Percentiles rank a stretch among this genome's conserved stretches.
These are phyloP conservation scores for Globisporangium cylindrosporum DNA, from an alignment of 352 stramenopile species.

Conservation along the genomic window DNA sequence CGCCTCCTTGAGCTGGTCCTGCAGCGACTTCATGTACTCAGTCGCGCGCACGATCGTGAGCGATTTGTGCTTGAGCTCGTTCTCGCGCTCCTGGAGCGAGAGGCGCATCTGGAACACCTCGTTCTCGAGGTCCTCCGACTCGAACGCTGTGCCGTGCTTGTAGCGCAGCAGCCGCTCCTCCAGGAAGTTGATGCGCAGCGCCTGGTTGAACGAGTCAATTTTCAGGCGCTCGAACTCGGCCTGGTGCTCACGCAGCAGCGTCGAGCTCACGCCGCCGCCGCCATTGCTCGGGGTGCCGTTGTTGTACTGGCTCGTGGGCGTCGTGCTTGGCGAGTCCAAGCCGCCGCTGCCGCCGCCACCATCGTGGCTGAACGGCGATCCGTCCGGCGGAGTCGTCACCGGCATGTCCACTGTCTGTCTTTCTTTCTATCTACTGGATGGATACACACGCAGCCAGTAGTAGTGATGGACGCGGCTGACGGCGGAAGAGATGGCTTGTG, in stretches of 20 bases:
- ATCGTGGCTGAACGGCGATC: slow-evolving; percentile 4
- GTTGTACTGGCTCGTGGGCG: slow-evolving; percentile 5
- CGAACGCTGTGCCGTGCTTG: slow-evolving; percentile 59
- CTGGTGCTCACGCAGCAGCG: slow-evolving; percentile 18
- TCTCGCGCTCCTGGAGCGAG: slow-evolving; percentile 59
- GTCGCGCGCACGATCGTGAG: slow-evolving; percentile 59
- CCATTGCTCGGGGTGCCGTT: too few species aligned
- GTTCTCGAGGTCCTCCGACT: slow-evolving; percentile 58
- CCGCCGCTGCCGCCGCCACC: not conserved
- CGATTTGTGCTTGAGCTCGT: slow-evolving; percentile 57
- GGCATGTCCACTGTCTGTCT: not conserved
- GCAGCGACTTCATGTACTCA: slow-evolving; percentile 56
- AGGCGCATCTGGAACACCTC: slow-evolving; percentile 55
- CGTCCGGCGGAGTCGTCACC: slow-evolving; percentile 2
- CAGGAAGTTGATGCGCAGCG: slow-evolving; percentile 33
- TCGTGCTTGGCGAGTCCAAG: slow-evolving; percentile 5
- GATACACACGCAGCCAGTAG: not conserved
- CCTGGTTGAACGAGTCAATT: slow-evolving; percentile 57
- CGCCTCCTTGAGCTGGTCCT: slow-evolving; percentile 34
- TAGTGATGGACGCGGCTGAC: not conserved
- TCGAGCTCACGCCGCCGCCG: slow-evolving; percentile 2
- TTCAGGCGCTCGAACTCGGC: slow-evolving; percentile 43
- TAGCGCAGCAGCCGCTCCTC: slow-evolving; percentile 63
- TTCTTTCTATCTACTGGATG: not conserved
- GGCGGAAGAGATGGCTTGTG: not conserved